Conservation (phyloP, 106 monocot genomes). For the Dioscorea dumetorum region DNA sequence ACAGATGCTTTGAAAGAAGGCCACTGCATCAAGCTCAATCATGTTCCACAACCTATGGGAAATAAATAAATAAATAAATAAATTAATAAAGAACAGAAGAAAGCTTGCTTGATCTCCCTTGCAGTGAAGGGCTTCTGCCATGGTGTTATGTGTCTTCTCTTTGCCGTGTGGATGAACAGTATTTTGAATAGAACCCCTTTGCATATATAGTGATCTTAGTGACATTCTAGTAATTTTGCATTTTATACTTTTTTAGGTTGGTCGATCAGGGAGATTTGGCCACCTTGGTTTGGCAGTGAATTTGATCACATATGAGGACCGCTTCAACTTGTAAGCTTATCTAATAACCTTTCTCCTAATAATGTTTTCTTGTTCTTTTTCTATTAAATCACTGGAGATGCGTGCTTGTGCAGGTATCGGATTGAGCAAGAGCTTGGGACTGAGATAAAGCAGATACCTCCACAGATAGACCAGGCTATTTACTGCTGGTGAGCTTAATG, state of each 20-base stretch:
- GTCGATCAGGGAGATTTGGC: slow-evolving; percentile 92
- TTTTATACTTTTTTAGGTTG: slow-evolving; percentile 43
- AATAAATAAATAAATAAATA: no score
- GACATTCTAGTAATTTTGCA: no score
- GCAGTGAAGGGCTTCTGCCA: no score
- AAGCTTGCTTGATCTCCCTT: no score
- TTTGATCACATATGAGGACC: slow-evolving; percentile 92
- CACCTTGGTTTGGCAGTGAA: slow-evolving; percentile 97
- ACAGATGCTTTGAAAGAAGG: no score
- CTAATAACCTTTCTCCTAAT: neutral
- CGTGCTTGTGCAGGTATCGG: slow-evolving; percentile 43
- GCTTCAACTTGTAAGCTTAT: slow-evolving; percentile 72
- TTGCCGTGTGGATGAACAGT: no score
- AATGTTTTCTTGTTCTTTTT: neutral
- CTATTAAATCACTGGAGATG: neutral
- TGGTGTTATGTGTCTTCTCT: no score
- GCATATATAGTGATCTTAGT: no score
- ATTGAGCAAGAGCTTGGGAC: slow-evolving; percentile 97
- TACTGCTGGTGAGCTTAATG: slow-evolving; percentile 66
- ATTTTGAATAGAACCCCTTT: no score
- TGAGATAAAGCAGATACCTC: slow-evolving; percentile 91
- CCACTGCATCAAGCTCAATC: no score
- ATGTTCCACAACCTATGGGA: no score
- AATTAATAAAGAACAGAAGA: no score
- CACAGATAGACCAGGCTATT: slow-evolving; percentile 80